Conservation (phyloP, 2,329 filamentous ascomycete species). For the Cryphonectria japonica region DNA sequence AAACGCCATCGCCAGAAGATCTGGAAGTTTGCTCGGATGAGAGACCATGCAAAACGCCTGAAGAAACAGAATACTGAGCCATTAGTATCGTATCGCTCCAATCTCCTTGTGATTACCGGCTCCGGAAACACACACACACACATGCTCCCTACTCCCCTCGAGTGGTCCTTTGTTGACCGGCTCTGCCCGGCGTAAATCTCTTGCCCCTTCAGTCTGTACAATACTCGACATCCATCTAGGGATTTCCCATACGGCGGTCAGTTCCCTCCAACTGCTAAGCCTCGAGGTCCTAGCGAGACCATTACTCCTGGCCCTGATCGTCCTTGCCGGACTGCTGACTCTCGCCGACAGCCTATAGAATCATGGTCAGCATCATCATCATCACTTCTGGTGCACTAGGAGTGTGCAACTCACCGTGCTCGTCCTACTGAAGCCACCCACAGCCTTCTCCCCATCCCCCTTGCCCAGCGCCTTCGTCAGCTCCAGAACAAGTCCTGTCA, state of each 20-base stretch:
- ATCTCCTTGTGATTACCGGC: neutral
- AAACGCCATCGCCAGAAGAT: neutral
- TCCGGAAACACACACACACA: neutral
- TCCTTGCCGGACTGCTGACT: slow-evolving; percentile 18
- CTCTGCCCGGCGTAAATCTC: neutral
- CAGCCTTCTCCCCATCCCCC: slow-evolving; percentile 22
- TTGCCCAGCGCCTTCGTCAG: slow-evolving; percentile 33
- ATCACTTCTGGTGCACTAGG: too few species aligned
- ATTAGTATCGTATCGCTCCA: neutral
- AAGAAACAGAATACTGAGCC: neutral
- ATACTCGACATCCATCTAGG: neutral
- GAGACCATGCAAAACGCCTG: neutral
- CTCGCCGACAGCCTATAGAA: slow-evolving; percentile 17
- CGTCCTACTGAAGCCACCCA: slow-evolving; percentile 21
- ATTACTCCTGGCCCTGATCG: slow-evolving; percentile 5
- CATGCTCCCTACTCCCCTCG: neutral
- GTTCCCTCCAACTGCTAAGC: neutral
- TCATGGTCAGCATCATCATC: neutral
- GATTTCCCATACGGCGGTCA: too few species aligned
- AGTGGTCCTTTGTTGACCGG: neutral
- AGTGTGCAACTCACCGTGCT: slow-evolving; percentile 25
- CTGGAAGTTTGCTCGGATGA: neutral
- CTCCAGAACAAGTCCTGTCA: slow-evolving; percentile 53
- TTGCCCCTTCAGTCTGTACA: neutral
- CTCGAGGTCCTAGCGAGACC: neutral